Percentiles rank a stretch among this genome's conserved stretches.
Conservation (phyloP, 73 alveolate species). For the Symbiodinium pilosum region DNA sequence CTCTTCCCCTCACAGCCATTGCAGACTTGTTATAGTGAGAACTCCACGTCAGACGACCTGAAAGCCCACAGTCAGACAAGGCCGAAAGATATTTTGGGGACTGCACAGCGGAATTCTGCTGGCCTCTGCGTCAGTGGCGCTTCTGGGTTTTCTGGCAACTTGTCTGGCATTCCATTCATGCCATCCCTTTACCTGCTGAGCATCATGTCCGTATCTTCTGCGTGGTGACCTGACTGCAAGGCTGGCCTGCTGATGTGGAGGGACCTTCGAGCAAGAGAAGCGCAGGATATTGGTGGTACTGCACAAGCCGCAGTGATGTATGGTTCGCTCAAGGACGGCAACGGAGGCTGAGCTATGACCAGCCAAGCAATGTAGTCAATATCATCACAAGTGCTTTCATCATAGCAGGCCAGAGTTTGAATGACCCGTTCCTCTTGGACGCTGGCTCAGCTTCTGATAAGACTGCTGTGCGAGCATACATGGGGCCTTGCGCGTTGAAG, state of each 20-base stretch:
- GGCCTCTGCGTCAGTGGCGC: background rate
- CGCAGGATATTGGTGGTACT: background rate
- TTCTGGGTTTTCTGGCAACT: background rate
- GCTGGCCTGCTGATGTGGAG: background rate
- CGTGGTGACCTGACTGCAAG: background rate
- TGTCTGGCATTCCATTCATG: background rate
- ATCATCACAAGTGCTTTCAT: too few relatives aligned
- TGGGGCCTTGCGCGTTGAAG: too few relatives aligned
- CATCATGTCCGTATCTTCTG: background rate
- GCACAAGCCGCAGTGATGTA: background rate
- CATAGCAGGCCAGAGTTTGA: slow-evolving; percentile 6
- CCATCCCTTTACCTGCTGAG: background rate
- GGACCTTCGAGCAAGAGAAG: background rate
- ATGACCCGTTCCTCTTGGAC: background rate
- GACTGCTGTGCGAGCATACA: too few relatives aligned
- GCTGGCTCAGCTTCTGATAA: background rate
- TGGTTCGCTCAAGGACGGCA: background rate
- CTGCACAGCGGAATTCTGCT: background rate
- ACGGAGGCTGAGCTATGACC: background rate
- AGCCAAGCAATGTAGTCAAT: too few relatives aligned
- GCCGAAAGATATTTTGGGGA: background rate
- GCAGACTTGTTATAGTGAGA: background rate
- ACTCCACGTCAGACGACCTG: too few relatives aligned
- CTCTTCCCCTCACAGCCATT: background rate
- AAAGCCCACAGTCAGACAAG: too few relatives aligned